phyloP scores from a whole-genome alignment of 306 rosid genomes.

The Astragalus glycyphyllos region DNA sequence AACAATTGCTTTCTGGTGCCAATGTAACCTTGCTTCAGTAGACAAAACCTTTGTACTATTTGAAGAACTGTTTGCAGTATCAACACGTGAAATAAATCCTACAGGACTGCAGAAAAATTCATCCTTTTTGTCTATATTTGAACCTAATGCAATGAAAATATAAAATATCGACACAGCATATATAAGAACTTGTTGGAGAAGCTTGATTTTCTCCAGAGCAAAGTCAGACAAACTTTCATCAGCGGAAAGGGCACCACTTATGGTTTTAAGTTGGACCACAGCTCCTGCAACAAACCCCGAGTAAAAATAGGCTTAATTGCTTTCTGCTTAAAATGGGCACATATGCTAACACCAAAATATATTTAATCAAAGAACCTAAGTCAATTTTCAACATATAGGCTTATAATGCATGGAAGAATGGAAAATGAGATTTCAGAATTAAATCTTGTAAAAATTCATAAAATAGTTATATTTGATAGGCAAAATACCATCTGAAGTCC shows the following conservation, averaged over 20 bases:
- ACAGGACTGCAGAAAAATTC: constrained; percentile 59
- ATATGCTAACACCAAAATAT: constrained; percentile 14
- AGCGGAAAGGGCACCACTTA: constrained; percentile 66
- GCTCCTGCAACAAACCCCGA: constrained; percentile 65
- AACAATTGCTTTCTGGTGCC: constrained; percentile 94
- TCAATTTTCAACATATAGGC: constrained; percentile 20
- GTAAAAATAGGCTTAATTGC: constrained; percentile 40
- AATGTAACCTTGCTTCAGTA: constrained; percentile 66
- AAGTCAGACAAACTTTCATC: constrained; percentile 72
- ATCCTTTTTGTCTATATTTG: constrained; percentile 57
- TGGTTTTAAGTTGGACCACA: constrained; percentile 92
- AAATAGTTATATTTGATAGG: constrained; percentile 17
- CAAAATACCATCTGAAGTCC: too few relatives aligned
- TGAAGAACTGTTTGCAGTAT: constrained; percentile 58
- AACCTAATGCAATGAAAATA: constrained; percentile 77
- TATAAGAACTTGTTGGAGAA: constrained; percentile 77
- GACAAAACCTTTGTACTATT: constrained; percentile 63
- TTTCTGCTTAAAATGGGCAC: neutral
- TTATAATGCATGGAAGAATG: constrained; percentile 24
- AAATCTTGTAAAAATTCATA: constrained; percentile 22
- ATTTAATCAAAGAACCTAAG: constrained; percentile 27
- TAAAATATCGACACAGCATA: constrained; percentile 75
- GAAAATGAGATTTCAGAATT: constrained; percentile 25
- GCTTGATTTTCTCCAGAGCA: constrained; percentile 64
- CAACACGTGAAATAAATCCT: constrained; percentile 50